Base-by-base conservation (phyloP, 345 rosid species). In the Brassica nigra region DNA sequence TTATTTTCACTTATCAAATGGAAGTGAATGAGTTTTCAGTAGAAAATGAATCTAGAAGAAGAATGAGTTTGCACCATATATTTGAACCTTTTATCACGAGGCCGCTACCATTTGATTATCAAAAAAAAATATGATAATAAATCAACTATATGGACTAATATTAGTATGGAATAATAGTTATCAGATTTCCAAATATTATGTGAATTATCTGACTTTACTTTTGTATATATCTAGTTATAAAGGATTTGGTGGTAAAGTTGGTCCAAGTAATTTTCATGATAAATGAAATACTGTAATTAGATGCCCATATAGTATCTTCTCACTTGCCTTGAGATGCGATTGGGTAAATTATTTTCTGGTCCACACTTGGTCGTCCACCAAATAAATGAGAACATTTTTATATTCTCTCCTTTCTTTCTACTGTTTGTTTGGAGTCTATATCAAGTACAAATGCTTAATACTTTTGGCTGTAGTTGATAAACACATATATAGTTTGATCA, bases 371-470 rank as follows among this genome's bases (percentile, higher is more conserved):
- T 80, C 76, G 73, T 70, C 83, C 76, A 76, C 72, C 71, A 64
- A 69, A 70, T 80, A 64, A 70, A 75, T 76, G 80, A 66, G 80
- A 75, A 76, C 73, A 75, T 76, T 70, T 76, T 70, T 76, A 71
- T 80, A 75, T 76, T 80, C 83, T 58, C 29, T 55, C 14, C 44
- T 39, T 36, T 69, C 70, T 69, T 37, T 69, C 20, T 70, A 55
- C 72, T n/a, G 57, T 70, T 42, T 76, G 62, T 75, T 39, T 75
- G 63, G 62, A 70, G 77, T 76, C 83, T 33, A 70, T 75, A 65
- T 80, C 76, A 65, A 71, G 74, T 81, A 76, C 74, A 81, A 81
- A 76, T 81, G 76, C 83, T 58, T 71, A 55, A 59, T 75, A 70
- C 72, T 80, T 74, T 74, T 65, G 33, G 73, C 28, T 36, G 34